Evolutionary conservation across 306 rosid species (phyloP).

Genomic region (Vigna reflexopilosa): DNA sequence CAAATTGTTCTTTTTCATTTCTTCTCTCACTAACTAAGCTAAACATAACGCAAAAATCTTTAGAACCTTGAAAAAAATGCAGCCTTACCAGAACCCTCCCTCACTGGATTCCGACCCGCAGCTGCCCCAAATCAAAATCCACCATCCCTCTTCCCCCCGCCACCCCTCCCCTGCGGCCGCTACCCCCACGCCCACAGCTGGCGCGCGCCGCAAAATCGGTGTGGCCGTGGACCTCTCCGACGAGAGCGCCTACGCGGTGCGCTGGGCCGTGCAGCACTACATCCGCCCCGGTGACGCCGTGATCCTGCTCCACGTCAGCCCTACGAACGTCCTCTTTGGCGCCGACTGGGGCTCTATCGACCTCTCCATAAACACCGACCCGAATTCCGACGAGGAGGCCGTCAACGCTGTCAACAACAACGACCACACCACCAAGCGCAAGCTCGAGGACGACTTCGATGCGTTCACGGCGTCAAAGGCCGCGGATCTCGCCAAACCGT

Average conservation of each 20-base stretch:
- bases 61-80: conserved; percentile 48
- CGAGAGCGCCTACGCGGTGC: conserved; percentile 93
- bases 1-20: neutral
- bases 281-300: conserved; percentile 97
- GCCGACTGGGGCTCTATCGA: conserved; percentile 99
- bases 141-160: conserved; percentile 88
- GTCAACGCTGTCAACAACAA: conserved; percentile 19
- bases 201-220: conserved; percentile 95
- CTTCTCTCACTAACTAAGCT: neutral
- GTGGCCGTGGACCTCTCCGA: conserved; percentile 98
- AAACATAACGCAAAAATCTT: neutral
- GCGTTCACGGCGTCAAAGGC: conserved; percentile 81
- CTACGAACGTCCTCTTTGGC: conserved; percentile 92
- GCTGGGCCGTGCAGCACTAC: conserved; percentile 95
- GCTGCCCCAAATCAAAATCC: conserved; percentile 87
- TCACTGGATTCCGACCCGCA: conserved; percentile 73
- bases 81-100: conserved; percentile 49
- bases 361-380: conserved; percentile 63
- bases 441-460: conserved; percentile 86
- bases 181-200: conserved; percentile 91
- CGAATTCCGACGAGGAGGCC: conserved; percentile 46
- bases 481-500: conserved; percentile 79
- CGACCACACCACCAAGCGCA: conserved; percentile 53
- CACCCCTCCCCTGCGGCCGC: conserved; percentile 64
- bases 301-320: conserved; percentile 96